A percentile compares a stretch with the other conserved stretches of the same genome.
phyloP scores from a whole-genome alignment of 192 early-diverging fungal genomes.

The Gryganskiella cystojenkinii region DNA sequence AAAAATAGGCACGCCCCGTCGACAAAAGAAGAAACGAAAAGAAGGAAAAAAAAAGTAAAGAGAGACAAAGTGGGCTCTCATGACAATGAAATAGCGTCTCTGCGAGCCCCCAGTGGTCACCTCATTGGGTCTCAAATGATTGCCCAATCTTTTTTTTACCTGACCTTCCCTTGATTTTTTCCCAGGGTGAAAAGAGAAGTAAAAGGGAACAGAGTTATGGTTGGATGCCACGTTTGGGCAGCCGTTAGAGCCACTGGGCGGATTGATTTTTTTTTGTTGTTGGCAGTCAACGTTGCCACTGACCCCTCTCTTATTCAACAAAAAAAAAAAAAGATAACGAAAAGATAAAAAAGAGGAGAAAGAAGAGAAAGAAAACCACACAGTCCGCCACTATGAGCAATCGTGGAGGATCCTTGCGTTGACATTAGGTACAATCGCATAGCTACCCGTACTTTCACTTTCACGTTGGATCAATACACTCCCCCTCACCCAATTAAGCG shows the following conservation, averaged over 20 bases:
- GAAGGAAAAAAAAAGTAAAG: not conserved
- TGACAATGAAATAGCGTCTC: not conserved
- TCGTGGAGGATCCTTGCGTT: too few species aligned
- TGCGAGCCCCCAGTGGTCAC: too few species aligned
- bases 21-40: not conserved
- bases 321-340: too few species aligned
- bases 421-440: too few species aligned
- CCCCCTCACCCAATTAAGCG: not conserved
- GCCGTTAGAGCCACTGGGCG: not conserved
- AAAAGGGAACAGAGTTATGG: not conserved
- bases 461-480: not conserved
- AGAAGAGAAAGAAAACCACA: not conserved
- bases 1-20: too few species aligned
- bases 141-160: not conserved
- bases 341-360: slow-evolving; percentile 9
- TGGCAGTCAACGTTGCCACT: not conserved
- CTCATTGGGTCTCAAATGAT: too few species aligned
- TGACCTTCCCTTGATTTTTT: slow-evolving; percentile 21
- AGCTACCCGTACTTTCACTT: not conserved
- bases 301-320: not conserved
- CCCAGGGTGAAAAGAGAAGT: slow-evolving; percentile 19
- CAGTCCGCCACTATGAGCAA: not conserved
- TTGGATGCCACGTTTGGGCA: slow-evolving; percentile 5
- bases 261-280: too few species aligned
- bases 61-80: not conserved